These are phyloP conservation scores for Uromyces viciae-fabae DNA, from an alignment of 1,284 basidiomycete genomes.

Conservation along the genomic window DNA sequence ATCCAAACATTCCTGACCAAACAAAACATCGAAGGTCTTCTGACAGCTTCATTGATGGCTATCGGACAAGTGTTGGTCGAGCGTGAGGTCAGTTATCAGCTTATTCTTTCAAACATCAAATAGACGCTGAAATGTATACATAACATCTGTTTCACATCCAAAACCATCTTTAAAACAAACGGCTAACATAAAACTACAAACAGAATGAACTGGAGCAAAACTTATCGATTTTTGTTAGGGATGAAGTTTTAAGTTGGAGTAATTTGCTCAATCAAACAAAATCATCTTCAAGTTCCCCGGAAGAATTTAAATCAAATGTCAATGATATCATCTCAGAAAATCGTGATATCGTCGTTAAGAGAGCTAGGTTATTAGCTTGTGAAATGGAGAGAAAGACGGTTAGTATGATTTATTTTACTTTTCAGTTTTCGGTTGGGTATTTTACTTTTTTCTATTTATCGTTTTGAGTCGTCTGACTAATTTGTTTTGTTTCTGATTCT, in stretches of 20 bases:
- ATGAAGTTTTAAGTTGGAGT: constrained; percentile 78
- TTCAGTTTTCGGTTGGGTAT: not conserved
- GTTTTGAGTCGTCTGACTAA: no score
- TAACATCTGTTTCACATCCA: no score
- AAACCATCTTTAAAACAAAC: no score
- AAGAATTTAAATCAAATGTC: constrained; percentile 65
- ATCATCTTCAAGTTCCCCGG: constrained; percentile 49
- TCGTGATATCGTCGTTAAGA: constrained; percentile 75
- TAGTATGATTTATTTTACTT: constrained; percentile 49
- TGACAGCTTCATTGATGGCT: constrained; percentile 81
- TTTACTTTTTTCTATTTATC: no score
- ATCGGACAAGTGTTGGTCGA: constrained; percentile 85
- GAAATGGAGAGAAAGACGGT: constrained; percentile 76
- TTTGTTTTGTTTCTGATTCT: not conserved
- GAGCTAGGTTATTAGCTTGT: constrained; percentile 79
- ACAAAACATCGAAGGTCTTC: constrained; percentile 80
- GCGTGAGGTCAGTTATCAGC: constrained; percentile 69
- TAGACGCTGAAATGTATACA: not conserved
- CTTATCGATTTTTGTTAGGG: constrained; percentile 81
- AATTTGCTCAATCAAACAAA: constrained; percentile 28
- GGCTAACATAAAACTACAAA: no score
- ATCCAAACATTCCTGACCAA: constrained; percentile 90
- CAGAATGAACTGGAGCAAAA: constrained; percentile 84
- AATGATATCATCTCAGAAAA: constrained; percentile 69
- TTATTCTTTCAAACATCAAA: not conserved